Evolutionary conservation across 352 stramenopile genomes (phyloP), one percentile per base, ranked within the genome.

Genomic region (Phytophthora melonis): DNA sequence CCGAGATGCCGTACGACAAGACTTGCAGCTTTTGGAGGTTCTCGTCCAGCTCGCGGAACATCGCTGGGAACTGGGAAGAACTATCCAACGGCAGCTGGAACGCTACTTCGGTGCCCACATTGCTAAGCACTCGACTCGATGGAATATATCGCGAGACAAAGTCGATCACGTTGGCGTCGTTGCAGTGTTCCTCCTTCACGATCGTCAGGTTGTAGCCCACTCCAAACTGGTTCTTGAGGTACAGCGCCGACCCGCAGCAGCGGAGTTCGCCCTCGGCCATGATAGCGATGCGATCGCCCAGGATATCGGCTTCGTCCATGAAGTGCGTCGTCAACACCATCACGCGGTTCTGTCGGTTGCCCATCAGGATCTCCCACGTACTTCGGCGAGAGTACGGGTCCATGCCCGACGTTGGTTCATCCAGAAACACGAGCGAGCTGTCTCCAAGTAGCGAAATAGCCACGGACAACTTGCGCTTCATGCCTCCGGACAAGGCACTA

Each of bases 301-400:
- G 74, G 18, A 94, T 79, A 63, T 98, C 89, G 1, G 91, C 89
- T 81, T 98, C 93, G 60, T 98, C 94, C 94, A 99, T 98, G 66
- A 98, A 99, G 70, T 99, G 96, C 34, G 94, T 98, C 13, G 92
- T 98, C 11, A 98, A 63, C 32, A 98, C 77, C 49, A 97, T 92
- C 54, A 94, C 75, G 16, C 83, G 78, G 50, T 84, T 77, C 67
- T 88, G 59, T 27, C 83, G 70, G 52, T 81, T 84, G 66, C 79
- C 75, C 54, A 85, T 70, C 13, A 91, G 72, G 14, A 97, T 75
- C 39, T 95, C 72, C 93, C 93, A 98, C 72, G 98, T 87, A 65
- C 98, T 98, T 23, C 96, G 82, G 53, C 97, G 83, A 60, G 75
- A 91, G 75, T 98, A 99, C 19, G 97, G 94, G 64, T 99, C 97